Evolutionary conservation across 140 eudicot genomes (phyloP).

Genomic region (Anethum foeniculum): DNA sequence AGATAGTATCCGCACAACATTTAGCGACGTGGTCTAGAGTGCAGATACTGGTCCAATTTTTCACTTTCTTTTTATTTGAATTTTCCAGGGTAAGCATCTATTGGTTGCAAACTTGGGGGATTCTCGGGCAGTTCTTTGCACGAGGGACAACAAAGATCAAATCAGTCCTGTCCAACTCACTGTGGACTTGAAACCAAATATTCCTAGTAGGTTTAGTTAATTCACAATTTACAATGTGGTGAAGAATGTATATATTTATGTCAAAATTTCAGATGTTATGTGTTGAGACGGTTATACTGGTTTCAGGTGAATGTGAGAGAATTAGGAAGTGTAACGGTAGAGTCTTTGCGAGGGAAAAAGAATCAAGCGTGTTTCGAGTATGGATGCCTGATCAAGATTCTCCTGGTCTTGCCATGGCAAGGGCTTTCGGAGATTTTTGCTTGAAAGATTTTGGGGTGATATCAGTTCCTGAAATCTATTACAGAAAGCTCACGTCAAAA

Average conservation of each 20-base stretch:
- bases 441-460: conserved; percentile 67
- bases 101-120: conserved; percentile 64
- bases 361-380: conserved; percentile 46
- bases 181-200: conserved; percentile 61
- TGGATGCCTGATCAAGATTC: conserved; percentile 75
- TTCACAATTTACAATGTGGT: neutral
- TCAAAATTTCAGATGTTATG: neutral
- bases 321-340: conserved; percentile 46
- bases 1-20: neutral
- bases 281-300: neutral
- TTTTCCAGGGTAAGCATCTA: conserved; percentile 38
- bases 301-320: conserved; percentile 47
- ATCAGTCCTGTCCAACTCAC: conserved; percentile 52
- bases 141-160: conserved; percentile 30
- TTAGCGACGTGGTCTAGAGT: neutral
- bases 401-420: conserved; percentile 84
- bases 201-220: conserved; percentile 27
- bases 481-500: conserved; percentile 38
- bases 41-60: neutral
- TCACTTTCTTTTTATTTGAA: neutral
- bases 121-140: conserved; percentile 67
- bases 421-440: conserved; percentile 77
- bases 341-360: conserved; percentile 54
- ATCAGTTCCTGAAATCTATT: conserved; percentile 44
- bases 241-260: neutral